Conservation (phyloP, 495 filamentous ascomycete species). For the Talaromyces ruber region DNA sequence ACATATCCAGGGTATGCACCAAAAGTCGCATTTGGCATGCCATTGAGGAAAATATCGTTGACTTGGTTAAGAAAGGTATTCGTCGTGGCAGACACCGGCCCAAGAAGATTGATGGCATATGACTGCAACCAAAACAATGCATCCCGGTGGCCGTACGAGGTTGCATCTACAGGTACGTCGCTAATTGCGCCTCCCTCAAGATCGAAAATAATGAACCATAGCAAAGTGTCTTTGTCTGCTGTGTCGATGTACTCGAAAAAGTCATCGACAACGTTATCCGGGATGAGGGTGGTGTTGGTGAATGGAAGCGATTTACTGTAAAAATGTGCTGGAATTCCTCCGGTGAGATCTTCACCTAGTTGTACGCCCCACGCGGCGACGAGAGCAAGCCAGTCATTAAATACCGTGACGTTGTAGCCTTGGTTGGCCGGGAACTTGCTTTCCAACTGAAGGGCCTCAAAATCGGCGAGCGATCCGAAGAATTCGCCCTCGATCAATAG, state of each 20-base stretch:
- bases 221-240: conserved; percentile 32
- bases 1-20: conserved; percentile 57
- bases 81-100: conserved; percentile 26
- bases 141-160: conserved; percentile 29
- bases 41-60: conserved; percentile 24
- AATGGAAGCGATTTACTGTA: conserved; percentile 37
- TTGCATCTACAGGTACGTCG: conserved; percentile 22
- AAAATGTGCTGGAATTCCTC: conserved; percentile 27
- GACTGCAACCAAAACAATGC: conserved; percentile 31
- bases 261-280: conserved; percentile 22
- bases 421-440: conserved; percentile 17
- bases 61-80: conserved; percentile 26
- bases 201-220: conserved; percentile 35
- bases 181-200: conserved; percentile 28
- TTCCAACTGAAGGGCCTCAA: conserved; percentile 16
- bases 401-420: conserved; percentile 19
- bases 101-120: conserved; percentile 33
- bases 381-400: conserved; percentile 46
- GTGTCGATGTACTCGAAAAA: conserved; percentile 32
- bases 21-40: conserved; percentile 19
- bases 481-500: conserved; percentile 16
- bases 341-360: conserved; percentile 16
- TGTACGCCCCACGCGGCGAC: conserved; percentile 43
- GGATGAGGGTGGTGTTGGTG: conserved; percentile 29
- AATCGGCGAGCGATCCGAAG: conserved; percentile 18